Evolutionary conservation across 2,329 filamentous ascomycete genomes (phyloP).

Genomic region (Gaeumannomyces sp.): DNA sequence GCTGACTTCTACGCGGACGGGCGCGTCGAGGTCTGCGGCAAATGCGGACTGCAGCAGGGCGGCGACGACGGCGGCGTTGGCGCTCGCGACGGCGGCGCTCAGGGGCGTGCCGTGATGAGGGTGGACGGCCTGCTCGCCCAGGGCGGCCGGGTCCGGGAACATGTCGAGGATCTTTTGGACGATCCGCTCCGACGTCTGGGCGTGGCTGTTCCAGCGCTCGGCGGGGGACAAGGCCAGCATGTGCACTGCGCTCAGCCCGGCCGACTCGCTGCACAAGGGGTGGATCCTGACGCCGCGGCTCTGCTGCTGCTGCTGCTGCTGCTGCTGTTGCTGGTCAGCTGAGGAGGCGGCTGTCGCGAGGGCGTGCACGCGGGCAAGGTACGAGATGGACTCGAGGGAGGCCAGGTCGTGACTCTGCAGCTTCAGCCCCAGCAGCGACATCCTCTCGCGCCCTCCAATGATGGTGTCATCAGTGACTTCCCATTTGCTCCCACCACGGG

Average conservation of each 20-base stretch:
- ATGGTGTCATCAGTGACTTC: background rate
- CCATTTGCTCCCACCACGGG: background rate
- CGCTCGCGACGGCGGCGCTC: background rate
- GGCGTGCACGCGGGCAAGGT: constrained; percentile 11
- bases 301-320: background rate
- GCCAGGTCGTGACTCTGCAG: constrained; percentile 10
- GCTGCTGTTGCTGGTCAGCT: too few relatives aligned
- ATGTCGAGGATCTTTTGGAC: constrained; percentile 10
- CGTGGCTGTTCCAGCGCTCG: constrained; percentile 10
- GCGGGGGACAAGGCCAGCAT: constrained; percentile 4
- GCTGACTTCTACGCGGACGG: background rate
- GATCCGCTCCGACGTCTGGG: constrained; percentile 13
- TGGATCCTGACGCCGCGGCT: constrained; percentile 1
- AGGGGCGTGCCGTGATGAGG: background rate
- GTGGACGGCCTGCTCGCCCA: constrained; percentile 6
- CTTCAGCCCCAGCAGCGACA: constrained; percentile 10
- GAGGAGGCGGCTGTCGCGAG: background rate
- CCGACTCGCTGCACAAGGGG: constrained; percentile 4
- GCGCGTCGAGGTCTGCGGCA: constrained; percentile 3
- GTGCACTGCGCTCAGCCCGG: constrained; percentile 11
- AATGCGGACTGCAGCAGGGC: constrained; percentile 2
- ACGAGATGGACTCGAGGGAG: constrained; percentile 9
- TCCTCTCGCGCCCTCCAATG: too few relatives aligned
- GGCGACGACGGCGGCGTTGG: constrained; percentile 1
- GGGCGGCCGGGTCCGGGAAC: constrained; percentile 8